Evolutionary conservation across 805 yeast genomes (phyloP), one percentile per base, ranked within the genome.

Genomic region (Sungouiozyma ichnusensis): DNA sequence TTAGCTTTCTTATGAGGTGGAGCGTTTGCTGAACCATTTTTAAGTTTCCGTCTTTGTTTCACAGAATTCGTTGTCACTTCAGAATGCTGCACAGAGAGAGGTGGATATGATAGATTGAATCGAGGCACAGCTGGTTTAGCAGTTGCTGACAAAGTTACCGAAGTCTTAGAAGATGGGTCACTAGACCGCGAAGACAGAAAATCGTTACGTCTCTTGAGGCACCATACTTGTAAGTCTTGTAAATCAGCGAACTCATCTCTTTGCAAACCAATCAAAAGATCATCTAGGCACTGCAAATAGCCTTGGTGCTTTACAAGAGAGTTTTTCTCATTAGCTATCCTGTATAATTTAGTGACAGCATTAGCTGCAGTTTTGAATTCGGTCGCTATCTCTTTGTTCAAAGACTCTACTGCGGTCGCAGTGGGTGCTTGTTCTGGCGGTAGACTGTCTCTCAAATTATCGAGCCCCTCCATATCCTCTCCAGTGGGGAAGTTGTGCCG

Each of bases 341-440:
- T 62, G 50, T 81, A 82, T 20, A 81, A 64, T 13, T 79, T 72
- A 14, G 87, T 81, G 20, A 81, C 85, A 6, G 84, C 73, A 47
- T 79, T 74, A 37, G 88, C 88, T 19, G 87, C 87, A 42, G 68
- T 69, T 57, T 78, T 80, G 64, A 81, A 82, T 50, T 79, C 83
- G 36, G 67, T 67, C 1, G 80, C 69, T 20, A 81, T 65, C 37
- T 80, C 81, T 35, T 60, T 63, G 45, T 70, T 73, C 37, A 79
- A 61, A 20, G 47, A 39, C 9, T 52, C 54, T 4, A 58, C 50
- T 2, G 53, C 53, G 34, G 55, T 58, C 17, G 48, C 46, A 7
- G 61, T 55, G 2, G 61, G 61, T 3, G 60, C 54, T 33, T 56
- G 57, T 38, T 56, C 61, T 4, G 62, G 61, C 3, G 63, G 62